Conservation (phyloP, 148 eudicot genomes). For the Silene conica region DNA sequence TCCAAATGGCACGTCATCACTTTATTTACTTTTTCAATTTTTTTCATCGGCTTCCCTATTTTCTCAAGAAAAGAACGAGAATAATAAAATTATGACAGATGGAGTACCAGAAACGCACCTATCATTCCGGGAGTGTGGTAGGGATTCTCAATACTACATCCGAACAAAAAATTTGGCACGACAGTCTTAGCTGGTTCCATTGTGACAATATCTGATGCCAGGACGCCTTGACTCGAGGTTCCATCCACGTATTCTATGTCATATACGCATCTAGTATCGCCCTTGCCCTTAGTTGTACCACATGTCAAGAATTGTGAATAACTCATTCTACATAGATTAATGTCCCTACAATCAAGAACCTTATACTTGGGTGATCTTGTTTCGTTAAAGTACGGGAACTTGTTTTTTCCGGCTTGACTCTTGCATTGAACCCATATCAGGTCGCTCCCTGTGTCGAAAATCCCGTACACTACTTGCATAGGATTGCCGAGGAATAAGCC, state of each 20-base stretch:
- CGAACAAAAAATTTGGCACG: neutral
- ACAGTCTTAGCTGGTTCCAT: neutral
- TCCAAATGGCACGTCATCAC: too few relatives aligned
- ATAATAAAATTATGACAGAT: too few relatives aligned
- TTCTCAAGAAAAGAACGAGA: too few relatives aligned
- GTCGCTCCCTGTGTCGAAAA: conserved; percentile 15
- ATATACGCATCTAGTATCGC: neutral
- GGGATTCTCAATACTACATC: neutral
- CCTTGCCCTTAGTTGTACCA: too few relatives aligned
- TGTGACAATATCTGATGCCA: neutral
- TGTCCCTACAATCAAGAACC: neutral
- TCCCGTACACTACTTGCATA: neutral
- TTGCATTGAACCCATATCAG: conserved; percentile 7
- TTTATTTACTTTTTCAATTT: too few relatives aligned
- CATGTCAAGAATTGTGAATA: neutral
- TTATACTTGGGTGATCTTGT: neutral
- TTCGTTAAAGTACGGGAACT: neutral
- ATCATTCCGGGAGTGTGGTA: neutral
- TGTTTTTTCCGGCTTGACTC: neutral
- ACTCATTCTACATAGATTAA: neutral
- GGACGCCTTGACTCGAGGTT: neutral
- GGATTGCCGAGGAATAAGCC: neutral
- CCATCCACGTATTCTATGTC: neutral
- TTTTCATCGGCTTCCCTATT: too few relatives aligned
- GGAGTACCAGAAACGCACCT: neutral